Conservation (phyloP, 1,139 yeast genomes). For the Geotrichum aggregatum region DNA sequence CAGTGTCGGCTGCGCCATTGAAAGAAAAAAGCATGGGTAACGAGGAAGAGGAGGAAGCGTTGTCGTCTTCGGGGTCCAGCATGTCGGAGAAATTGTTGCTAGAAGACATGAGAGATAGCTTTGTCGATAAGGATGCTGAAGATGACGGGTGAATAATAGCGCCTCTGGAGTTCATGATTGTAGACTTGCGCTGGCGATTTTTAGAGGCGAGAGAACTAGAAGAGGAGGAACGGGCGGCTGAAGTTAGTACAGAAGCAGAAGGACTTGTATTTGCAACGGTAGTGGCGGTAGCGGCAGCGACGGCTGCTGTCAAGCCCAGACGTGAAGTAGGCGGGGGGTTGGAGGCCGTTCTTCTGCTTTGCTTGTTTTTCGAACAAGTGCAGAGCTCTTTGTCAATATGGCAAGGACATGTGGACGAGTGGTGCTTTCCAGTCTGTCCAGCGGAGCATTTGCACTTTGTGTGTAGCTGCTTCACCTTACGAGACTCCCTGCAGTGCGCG, state of each 20-base stretch:
- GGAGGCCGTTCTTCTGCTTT: constrained; percentile 7
- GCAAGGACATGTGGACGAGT: constrained; percentile 51
- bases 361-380: constrained; percentile 49
- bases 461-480: constrained; percentile 67
- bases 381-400: constrained; percentile 53
- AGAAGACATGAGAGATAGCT: constrained; percentile 1
- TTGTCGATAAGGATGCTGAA: constrained; percentile 14
- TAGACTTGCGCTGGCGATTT: constrained; percentile 8
- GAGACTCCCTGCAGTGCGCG: constrained; percentile 74
- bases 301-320: neutral
- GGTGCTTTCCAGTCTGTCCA: constrained; percentile 43
- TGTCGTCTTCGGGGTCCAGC: neutral
- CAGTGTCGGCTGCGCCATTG: constrained; percentile 1
- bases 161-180: constrained; percentile 9
- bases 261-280: constrained; percentile 4
- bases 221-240: constrained; percentile 5
- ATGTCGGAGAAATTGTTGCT: constrained; percentile 1
- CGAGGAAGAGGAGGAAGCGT: neutral
- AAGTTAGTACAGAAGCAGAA: neutral
- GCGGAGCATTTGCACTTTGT: constrained; percentile 69
- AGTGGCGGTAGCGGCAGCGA: neutral
- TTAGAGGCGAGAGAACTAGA: constrained; percentile 7
- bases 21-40: constrained; percentile 14
- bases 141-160: constrained; percentile 11
- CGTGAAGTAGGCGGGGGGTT: constrained; percentile 11